Evolutionary conservation across 169 alveolate genomes (phyloP).

Genomic region (Cryptosporidium baileyi): DNA sequence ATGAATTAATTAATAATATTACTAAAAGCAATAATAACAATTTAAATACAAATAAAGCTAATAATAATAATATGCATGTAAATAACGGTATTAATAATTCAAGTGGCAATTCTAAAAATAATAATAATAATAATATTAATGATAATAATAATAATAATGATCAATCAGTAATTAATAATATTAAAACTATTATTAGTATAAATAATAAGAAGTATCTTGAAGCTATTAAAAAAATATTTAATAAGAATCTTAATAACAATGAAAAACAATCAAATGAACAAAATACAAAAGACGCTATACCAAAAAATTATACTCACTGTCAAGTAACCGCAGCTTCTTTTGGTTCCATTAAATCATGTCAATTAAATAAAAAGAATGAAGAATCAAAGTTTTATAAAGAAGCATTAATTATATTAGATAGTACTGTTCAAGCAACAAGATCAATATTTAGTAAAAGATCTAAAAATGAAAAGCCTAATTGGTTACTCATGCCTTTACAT

Average conservation of each 20-base stretch:
- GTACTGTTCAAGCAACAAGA: conserved; percentile 63
- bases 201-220: conserved; percentile 10
- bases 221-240: not conserved
- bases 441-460: conserved; percentile 22
- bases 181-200: not conserved
- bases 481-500: conserved; percentile 55
- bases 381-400: not conserved
- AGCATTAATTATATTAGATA: conserved; percentile 35
- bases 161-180: not conserved
- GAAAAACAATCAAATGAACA: not conserved
- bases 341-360: conserved; percentile 59
- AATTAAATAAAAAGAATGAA: not conserved
- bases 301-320: not conserved
- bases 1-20: conserved; percentile 17
- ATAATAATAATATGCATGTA: not conserved
- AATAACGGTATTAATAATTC: no score
- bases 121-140: not conserved
- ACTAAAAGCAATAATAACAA: not conserved
- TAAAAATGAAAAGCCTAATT: conserved; percentile 52
- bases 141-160: not conserved
- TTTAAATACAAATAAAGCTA: not conserved
- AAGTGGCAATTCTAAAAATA: not conserved
- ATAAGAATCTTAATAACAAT: not conserved
- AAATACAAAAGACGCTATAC: not conserved
- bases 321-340: conserved; percentile 68